Base-by-base conservation (phyloP, 495 filamentous ascomycete species). In the Cairneyella variabilis region DNA sequence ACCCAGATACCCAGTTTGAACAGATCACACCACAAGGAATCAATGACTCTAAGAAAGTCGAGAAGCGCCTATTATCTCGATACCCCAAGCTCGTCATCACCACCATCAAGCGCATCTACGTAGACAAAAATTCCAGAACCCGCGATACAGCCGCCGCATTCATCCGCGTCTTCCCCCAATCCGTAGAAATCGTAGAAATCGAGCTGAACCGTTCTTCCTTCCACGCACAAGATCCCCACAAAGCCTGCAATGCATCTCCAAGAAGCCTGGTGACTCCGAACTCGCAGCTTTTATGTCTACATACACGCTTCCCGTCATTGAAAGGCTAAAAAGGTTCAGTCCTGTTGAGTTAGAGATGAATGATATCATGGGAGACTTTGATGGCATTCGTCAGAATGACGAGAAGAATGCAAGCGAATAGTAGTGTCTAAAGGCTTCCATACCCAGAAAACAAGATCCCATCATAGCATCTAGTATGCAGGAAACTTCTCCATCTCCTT, bases 401-500 rank as follows among this genome's bases (percentile, higher is more conserved):
- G 28, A 52, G 1, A 32, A 44, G 4, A 27, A 53, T 7, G 32
- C 47, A 20, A 10, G 17, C 22, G 17, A 25, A 22, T 16, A n/a
- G 22, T 22, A 45, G 14, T 43, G 27, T 8, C 27, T 18, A 47
- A 10, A 30, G 14, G 28, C 23, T 47, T 27, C 25, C 11, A 47
- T n/a, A 3, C 26, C 16, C 23, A 23, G 25, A n/a, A 25, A 28
- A 26, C 38, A 41, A 18, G 8, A 41, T 20, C 38, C 10, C 17
- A 6, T 7, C 38, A 41, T 17, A 20, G 26, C 27, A n/a, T 54
- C 36, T 53, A 48, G 41, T 50, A 59, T 4, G 56, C 56, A 37
- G 56, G 56, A 38, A 69, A 70, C 4, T 46, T 60, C 37, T 58
- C 60, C 50, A 74, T 43, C 42, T 69, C 40, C 14, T 50, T 38